A percentile compares a stretch with the other conserved stretches of the same genome.
Evolutionary conservation across 768 basidiomycete species (phyloP).

Genomic region (Suillus plorans): DNA sequence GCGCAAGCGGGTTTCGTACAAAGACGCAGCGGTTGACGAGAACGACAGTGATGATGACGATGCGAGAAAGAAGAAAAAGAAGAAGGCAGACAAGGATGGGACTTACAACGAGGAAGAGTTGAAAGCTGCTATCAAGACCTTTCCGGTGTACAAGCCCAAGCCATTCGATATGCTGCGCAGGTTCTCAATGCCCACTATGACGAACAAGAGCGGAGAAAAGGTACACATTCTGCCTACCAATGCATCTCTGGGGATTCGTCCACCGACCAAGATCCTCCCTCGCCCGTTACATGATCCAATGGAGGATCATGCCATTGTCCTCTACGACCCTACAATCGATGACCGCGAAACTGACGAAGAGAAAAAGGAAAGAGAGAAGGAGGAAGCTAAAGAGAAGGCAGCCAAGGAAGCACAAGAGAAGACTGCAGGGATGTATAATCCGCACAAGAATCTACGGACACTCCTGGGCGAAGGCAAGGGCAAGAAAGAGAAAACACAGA

Average conservation of each 20-base stretch:
- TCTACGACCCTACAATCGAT: conserved; percentile 96
- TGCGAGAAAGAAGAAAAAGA: conserved; percentile 58
- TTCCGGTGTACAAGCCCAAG: conserved; percentile 80
- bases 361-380: conserved; percentile 67
- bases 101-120: conserved; percentile 63
- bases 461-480: conserved; percentile 71
- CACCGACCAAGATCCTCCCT: conserved; percentile 77
- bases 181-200: conserved; percentile 86
- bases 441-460: conserved; percentile 87
- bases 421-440: conserved; percentile 75
- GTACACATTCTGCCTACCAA: conserved; percentile 60
- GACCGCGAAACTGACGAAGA: conserved; percentile 90
- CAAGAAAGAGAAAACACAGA: conserved; percentile 63
- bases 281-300: conserved; percentile 96
- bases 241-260: conserved; percentile 81
- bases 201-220: conserved; percentile 62
- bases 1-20: conserved; percentile 87
- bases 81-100: conserved; percentile 57
- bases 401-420: conserved; percentile 67
- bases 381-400: conserved; percentile 65
- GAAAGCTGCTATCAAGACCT: conserved; percentile 62
- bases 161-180: conserved; percentile 66
- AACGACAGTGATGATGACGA: conserved; percentile 57
- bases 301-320: conserved; percentile 95
- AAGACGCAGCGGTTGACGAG: conserved; percentile 59